Evolutionary conservation across 768 basidiomycete species (phyloP).

Genomic region (Termitomyces sp.): DNA sequence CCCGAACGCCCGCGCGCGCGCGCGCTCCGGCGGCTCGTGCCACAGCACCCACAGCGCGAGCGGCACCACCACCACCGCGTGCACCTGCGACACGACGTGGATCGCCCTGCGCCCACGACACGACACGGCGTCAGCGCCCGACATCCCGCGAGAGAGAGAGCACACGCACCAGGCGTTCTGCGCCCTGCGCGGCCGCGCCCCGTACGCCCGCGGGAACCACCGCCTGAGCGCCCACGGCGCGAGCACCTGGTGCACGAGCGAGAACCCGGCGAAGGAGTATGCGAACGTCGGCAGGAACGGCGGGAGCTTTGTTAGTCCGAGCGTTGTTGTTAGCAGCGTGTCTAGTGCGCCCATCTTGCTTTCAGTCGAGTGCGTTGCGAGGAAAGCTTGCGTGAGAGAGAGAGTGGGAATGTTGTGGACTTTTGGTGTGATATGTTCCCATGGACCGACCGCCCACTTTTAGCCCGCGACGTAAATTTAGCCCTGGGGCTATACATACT

Average conservation of each 20-base stretch:
- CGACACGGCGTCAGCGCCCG: too few species aligned
- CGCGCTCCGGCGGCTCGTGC: slow-evolving; percentile 34
- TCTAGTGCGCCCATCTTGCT: slow-evolving; percentile 3
- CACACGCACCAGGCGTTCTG: slow-evolving; percentile 55
- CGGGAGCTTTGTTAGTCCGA: slow-evolving; percentile 51
- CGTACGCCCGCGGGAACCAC: slow-evolving; percentile 47
- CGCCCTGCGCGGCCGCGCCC: slow-evolving; percentile 36
- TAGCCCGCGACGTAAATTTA: too few species aligned
- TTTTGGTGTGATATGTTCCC: too few species aligned
- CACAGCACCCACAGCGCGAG: slow-evolving; percentile 50
- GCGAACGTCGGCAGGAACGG: slow-evolving; percentile 50
- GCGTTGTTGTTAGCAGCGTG: slow-evolving; percentile 7
- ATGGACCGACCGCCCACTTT: too few species aligned
- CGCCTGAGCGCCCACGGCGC: slow-evolving; percentile 47
- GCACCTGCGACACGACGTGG: slow-evolving; percentile 68
- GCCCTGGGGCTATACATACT: too few species aligned
- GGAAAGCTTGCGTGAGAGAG: too few species aligned
- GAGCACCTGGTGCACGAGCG: slow-evolving; percentile 48
- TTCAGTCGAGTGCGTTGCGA: too few species aligned
- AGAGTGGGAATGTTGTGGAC: too few species aligned
- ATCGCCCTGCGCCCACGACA: slow-evolving; percentile 48
- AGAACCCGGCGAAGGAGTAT: slow-evolving; percentile 51
- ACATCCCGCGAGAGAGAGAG: not conserved
- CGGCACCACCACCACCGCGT: slow-evolving; percentile 63
- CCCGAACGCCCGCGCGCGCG: slow-evolving; percentile 68